These are phyloP conservation scores for Leccinum uliginosum DNA, from an alignment of 768 basidiomycete genomes.

Conservation along the genomic window DNA sequence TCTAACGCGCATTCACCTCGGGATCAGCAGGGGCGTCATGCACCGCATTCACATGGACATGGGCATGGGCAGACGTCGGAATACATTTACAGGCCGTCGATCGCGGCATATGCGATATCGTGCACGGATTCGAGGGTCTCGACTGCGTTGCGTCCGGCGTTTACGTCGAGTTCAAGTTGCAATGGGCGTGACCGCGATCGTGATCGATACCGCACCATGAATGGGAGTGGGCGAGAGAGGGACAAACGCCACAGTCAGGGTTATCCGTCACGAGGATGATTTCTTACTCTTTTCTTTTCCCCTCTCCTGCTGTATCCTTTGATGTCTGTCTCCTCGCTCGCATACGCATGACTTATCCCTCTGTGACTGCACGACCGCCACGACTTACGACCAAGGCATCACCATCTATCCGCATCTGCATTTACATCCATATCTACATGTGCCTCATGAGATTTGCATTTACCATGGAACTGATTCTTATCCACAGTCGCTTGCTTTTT, in stretches of 20 bases:
- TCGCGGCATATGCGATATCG: slow-evolving; percentile 29
- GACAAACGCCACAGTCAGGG: slow-evolving; percentile 16
- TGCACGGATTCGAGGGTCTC: slow-evolving; percentile 33
- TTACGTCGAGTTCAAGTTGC: slow-evolving; percentile 23
- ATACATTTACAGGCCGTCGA: slow-evolving; percentile 28
- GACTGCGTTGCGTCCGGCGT: slow-evolving; percentile 31
- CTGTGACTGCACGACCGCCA: not conserved
- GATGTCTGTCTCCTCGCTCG: not conserved
- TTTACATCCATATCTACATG: not conserved
- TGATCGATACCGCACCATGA: slow-evolving; percentile 12
- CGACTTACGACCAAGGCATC: not conserved
- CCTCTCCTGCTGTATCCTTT: not conserved
- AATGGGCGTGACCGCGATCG: slow-evolving; percentile 18
- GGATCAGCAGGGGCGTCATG: slow-evolving; percentile 18
- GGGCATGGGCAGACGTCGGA: slow-evolving; percentile 15
- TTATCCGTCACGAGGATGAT: slow-evolving; percentile 11
- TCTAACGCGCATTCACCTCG: slow-evolving; percentile 2
- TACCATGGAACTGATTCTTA: not conserved
- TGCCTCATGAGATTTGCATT: not conserved
- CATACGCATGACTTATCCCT: not conserved
- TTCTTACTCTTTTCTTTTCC: not conserved
- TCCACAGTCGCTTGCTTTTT: not conserved
- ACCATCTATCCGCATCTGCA: not conserved
- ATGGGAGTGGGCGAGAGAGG: slow-evolving; percentile 9
- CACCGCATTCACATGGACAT: slow-evolving; percentile 2